phyloP scores from a whole-genome alignment of 1,284 basidiomycete species.

The Ceraceosorus guamensis region DNA sequence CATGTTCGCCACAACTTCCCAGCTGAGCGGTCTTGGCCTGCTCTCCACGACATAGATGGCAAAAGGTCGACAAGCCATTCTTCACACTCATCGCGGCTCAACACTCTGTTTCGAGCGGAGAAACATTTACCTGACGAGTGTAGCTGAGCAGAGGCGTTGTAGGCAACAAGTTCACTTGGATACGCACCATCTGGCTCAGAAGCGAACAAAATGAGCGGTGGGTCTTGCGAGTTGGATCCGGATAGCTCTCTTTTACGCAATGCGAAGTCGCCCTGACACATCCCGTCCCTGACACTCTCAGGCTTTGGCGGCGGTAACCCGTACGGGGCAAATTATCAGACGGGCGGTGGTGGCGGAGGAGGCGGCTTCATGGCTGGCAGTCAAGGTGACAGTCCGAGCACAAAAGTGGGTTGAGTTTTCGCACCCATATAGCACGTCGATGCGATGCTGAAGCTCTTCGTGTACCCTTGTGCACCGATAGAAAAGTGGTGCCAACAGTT shows the following conservation, averaged over 20 bases:
- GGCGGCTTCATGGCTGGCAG: slow-evolving; percentile 32
- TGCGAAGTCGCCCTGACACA: neutral
- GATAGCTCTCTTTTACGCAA: neutral
- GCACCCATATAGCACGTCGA: neutral
- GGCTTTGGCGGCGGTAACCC: slow-evolving; percentile 17
- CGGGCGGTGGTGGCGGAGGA: slow-evolving; percentile 27
- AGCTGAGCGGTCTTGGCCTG: too few species aligned
- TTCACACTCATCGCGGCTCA: too few species aligned
- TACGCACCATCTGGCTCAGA: too few species aligned
- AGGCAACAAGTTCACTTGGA: too few species aligned
- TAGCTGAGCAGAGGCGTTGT: too few species aligned
- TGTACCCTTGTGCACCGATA: neutral
- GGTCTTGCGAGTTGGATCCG: too few species aligned
- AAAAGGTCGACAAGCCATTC: too few species aligned
- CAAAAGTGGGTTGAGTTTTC: slow-evolving; percentile 15
- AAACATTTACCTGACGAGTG: too few species aligned
- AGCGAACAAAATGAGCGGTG: too few species aligned
- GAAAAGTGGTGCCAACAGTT: slow-evolving; percentile 34
- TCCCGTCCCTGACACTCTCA: neutral
- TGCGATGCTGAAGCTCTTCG: neutral
- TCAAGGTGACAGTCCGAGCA: slow-evolving; percentile 18
- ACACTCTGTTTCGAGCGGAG: too few species aligned
- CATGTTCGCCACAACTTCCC: too few species aligned
- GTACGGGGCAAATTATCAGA: slow-evolving; percentile 32
- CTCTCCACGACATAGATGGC: too few species aligned